These are phyloP conservation scores for Aspergillus ruber DNA, from an alignment of 2,329 filamentous ascomycete genomes.

Conservation along the genomic window DNA sequence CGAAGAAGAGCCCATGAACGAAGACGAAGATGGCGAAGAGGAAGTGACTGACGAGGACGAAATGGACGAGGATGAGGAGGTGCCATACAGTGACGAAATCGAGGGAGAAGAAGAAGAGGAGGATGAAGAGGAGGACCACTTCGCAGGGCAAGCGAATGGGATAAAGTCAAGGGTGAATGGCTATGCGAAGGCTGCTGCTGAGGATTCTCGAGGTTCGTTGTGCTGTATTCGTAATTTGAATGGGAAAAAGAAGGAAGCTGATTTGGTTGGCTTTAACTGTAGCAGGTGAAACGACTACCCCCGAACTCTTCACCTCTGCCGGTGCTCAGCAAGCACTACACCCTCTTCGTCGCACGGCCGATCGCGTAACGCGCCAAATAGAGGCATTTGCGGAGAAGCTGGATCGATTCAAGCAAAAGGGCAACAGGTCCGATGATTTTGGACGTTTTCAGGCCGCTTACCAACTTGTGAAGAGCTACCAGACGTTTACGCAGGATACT, in stretches of 20 bases:
- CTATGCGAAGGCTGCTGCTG: constrained; percentile 1
- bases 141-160: constrained; percentile 20
- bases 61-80: constrained; percentile 17
- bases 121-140: constrained; percentile 20
- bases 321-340: constrained; percentile 49
- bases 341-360: constrained; percentile 58
- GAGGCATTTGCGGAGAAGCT: constrained; percentile 79
- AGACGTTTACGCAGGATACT: constrained; percentile 48
- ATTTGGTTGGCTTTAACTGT: constrained; percentile 1
- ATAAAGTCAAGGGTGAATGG: constrained; percentile 14
- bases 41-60: constrained; percentile 20
- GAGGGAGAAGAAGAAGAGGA: constrained; percentile 23
- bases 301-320: constrained; percentile 38
- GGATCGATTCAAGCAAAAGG: constrained; percentile 62
- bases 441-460: constrained; percentile 59
- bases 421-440: constrained; percentile 44
- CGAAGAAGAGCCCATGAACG: constrained; percentile 16
- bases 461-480: constrained; percentile 60
- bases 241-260: constrained; percentile 4
- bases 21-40: constrained; percentile 18
- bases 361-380: constrained; percentile 70
- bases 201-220: constrained; percentile 10
- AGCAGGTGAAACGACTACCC: constrained; percentile 15
- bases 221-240: not conserved
- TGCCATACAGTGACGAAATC: constrained; percentile 13